Conservation (phyloP, 169 alveolate species). For the Cryptosporidium sp. region DNA sequence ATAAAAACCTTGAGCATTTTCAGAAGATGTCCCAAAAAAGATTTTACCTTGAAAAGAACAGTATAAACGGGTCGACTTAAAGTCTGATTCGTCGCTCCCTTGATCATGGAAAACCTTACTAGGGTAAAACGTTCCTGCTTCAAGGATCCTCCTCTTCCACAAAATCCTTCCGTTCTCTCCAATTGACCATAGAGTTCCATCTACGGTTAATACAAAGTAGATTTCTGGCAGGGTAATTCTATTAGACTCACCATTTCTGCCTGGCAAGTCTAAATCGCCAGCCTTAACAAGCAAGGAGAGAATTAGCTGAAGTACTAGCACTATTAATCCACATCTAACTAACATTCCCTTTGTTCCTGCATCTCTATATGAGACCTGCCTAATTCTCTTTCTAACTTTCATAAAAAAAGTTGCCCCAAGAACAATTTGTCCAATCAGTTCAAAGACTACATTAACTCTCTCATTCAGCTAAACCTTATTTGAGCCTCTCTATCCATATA, state of each 20-base stretch:
- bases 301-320: not conserved
- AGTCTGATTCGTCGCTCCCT: not conserved
- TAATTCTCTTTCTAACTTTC: constrained; percentile 3
- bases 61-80: not conserved
- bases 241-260: not conserved
- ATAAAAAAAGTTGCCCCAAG: constrained; percentile 2
- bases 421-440: constrained; percentile 1
- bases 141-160: constrained; percentile 45
- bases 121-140: constrained; percentile 63
- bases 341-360: not conserved
- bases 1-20: not conserved
- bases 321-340: not conserved
- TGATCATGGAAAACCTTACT: not conserved
- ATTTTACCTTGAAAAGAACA: constrained; percentile 72
- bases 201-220: constrained; percentile 54
- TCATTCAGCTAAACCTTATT: not conserved
- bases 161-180: constrained; percentile 35
- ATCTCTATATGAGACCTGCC: constrained; percentile 33
- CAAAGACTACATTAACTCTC: constrained; percentile 16
- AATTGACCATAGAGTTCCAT: constrained; percentile 61
- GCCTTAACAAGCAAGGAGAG: not conserved
- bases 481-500: constrained; percentile 8
- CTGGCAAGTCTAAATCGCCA: not conserved
- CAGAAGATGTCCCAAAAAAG: constrained; percentile 12
- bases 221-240: constrained; percentile 3